Percentiles rank a stretch among this genome's conserved stretches.
phyloP scores from a whole-genome alignment of 2,329 filamentous ascomycete genomes.

The Cercospora janseana region DNA sequence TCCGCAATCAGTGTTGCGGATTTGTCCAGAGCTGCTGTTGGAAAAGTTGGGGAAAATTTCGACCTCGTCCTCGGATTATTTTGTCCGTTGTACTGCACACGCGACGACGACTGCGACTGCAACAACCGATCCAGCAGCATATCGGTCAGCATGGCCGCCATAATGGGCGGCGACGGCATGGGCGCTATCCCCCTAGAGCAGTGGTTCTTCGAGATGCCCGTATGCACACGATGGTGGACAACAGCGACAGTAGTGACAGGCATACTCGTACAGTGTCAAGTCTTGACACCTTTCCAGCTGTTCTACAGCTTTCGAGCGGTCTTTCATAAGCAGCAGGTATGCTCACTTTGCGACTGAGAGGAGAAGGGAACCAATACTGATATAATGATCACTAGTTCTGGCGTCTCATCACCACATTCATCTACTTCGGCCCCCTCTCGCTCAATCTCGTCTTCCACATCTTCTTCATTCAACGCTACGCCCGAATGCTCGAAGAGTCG shows the following conservation, averaged over 20 bases:
- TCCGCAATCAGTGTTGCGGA: neutral
- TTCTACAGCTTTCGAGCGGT: conserved; percentile 96
- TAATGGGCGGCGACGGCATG: conserved; percentile 45
- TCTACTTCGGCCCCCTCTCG: conserved; percentile 93
- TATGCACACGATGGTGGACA: conserved; percentile 96
- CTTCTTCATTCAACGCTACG: conserved; percentile 97
- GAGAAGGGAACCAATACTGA: neutral
- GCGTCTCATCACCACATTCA: conserved; percentile 91
- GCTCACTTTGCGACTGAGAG: conserved; percentile 30
- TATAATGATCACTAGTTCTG: conserved; percentile 68
- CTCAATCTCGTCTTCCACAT: conserved; percentile 96
- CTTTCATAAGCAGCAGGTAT: conserved; percentile 85
- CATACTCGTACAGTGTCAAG: conserved; percentile 85
- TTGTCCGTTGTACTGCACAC: too few species aligned
- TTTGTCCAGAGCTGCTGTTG: neutral
- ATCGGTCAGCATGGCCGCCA: conserved; percentile 44
- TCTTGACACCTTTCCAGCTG: conserved; percentile 89
- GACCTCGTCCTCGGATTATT: too few species aligned
- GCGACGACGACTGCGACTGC: neutral
- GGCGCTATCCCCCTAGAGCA: conserved; percentile 79
- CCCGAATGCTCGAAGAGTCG: conserved; percentile 89
- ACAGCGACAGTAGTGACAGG: conserved; percentile 86
- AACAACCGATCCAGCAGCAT: neutral
- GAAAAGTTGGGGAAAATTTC: neutral
- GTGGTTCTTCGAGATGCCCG: conserved; percentile 99